Base-by-base conservation (phyloP, 768 basidiomycete species). In the Butyriboletus loyo region DNA sequence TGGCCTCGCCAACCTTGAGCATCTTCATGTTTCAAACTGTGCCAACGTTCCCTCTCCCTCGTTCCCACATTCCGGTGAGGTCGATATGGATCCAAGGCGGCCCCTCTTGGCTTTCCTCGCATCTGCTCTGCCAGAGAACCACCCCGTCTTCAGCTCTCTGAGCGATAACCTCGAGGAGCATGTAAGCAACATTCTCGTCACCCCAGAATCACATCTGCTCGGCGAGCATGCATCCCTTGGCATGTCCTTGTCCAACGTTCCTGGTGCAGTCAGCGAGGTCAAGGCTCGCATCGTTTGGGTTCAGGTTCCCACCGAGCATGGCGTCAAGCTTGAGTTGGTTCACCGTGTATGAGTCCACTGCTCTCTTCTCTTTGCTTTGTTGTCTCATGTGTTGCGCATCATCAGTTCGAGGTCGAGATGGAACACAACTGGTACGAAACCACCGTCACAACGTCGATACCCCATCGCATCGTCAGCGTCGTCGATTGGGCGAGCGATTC, bases 391-490 rank as follows among this genome's bases (percentile, higher is more conserved):
- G n/a, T 43, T 5, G 19, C 10, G 5, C 15, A 9, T 40, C 24
- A 17, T 51, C 14, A 87, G 84, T 88, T 94, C 62, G 92, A 94
- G 66, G 87, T 96, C 40, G 89, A 93, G 77, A 92, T 96, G 88
- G 66, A 85, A 64, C 86, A 97, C 72, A 98, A 94, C 72, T 96
- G 92, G 92, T 98, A 98, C 61, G 93, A 98, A 69, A 82, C 92
- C 4, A 80, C 90, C 21, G 86, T 99, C 37, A 85, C 89, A 11
- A 84, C 82, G 1, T 66, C 73, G 27, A 69, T 78, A n/a, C 89
- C 92, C 24, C 86, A 92, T 65, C 79, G 84, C 55, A 85, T 94
- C 59, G 73, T 98, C 62, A 85, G 87, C 25, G 92, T 95, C 34
- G 90, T 96, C 55, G 96, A 98, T 66, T 98, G 94, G 95, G 93